Evolutionary conservation across 2,329 filamentous ascomycete species (phyloP).

Genomic region (Rhexocercosporidium sp.): DNA sequence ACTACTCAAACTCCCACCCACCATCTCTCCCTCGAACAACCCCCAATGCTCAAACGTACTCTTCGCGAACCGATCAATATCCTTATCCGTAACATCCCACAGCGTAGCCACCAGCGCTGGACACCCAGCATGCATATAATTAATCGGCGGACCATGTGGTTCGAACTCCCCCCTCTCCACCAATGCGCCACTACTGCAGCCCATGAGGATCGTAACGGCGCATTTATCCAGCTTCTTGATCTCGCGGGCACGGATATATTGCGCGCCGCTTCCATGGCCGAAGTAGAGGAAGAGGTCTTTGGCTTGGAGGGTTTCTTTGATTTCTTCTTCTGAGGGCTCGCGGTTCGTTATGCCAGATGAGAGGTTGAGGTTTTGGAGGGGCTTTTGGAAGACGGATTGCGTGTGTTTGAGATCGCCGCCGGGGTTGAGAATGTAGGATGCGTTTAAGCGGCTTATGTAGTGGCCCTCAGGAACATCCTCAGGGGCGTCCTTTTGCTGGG

Average conservation of each 20-base stretch:
- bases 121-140: conserved; percentile 87
- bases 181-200: conserved; percentile 85
- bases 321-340: conserved; percentile 77
- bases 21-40: conserved; percentile 50
- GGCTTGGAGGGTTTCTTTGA: conserved; percentile 67
- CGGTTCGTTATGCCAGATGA: conserved; percentile 76
- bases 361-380: conserved; percentile 65
- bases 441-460: conserved; percentile 59
- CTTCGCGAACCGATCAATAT: conserved; percentile 91
- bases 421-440: conserved; percentile 88
- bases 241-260: conserved; percentile 87
- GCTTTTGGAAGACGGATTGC: conserved; percentile 72
- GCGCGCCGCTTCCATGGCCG: conserved; percentile 91
- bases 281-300: conserved; percentile 88
- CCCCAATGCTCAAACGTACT: conserved; percentile 87
- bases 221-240: conserved; percentile 80
- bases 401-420: conserved; percentile 82
- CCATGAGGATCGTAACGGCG: conserved; percentile 87
- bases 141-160: conserved; percentile 86
- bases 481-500: conserved; percentile 28
- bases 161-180: conserved; percentile 86
- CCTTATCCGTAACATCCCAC: conserved; percentile 97
- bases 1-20: conserved; percentile 41
- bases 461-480: conserved; percentile 49
- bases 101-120: conserved; percentile 90